These are phyloP conservation scores for Suhomyces guaymorum DNA, from an alignment of 1,139 yeast genomes.

Conservation along the genomic window DNA sequence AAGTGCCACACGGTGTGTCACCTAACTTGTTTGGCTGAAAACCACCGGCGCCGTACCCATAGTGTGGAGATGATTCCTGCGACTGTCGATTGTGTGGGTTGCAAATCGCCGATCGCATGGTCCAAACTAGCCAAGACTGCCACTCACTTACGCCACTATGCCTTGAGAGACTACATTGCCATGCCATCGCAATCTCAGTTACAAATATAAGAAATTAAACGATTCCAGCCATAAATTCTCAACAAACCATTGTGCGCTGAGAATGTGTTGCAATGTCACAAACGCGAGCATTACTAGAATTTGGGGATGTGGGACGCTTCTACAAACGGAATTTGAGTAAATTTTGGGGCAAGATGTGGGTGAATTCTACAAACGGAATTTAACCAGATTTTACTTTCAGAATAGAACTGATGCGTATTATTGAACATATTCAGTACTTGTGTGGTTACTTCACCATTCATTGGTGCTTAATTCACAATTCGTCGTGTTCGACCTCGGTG, in stretches of 20 bases:
- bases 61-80: conserved; percentile 12
- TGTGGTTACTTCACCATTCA: background rate
- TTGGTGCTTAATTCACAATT: conserved; percentile 18
- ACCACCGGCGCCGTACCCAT: conserved; percentile 13
- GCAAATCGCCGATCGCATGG: conserved; percentile 11
- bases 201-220: too few relatives aligned
- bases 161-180: conserved; percentile 7
- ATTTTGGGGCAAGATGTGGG: too few relatives aligned
- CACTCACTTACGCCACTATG: conserved; percentile 14
- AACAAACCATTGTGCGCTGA: too few relatives aligned
- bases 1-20: conserved; percentile 41
- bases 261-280: too few relatives aligned
- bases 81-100: conserved; percentile 6
- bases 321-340: too few relatives aligned
- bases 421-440: too few relatives aligned
- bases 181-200: background rate
- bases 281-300: too few relatives aligned
- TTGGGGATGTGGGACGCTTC: too few relatives aligned
- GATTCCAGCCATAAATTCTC: too few relatives aligned
- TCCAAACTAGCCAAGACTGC: conserved; percentile 10
- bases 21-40: conserved; percentile 45
- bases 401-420: too few relatives aligned
- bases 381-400: too few relatives aligned
- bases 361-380: too few relatives aligned
- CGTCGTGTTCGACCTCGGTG: conserved; percentile 27